Percentiles rank a stretch among this genome's conserved stretches.
Evolutionary conservation across 164 flowering plant species (phyloP).

Genomic region (Sextonia rubra): DNA sequence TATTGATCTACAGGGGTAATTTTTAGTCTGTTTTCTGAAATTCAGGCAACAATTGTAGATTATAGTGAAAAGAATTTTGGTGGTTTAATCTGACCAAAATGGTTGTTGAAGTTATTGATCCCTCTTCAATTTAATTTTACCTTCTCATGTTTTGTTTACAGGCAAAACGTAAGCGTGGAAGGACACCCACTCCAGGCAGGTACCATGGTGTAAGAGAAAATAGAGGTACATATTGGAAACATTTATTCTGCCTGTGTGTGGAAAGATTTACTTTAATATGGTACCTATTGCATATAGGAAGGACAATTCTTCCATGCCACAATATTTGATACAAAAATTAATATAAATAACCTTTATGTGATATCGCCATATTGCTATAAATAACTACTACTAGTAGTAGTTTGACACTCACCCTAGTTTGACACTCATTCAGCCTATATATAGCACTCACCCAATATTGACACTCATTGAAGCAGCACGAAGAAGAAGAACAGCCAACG

Average conservation of each 20-base stretch:
- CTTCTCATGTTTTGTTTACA: slow-evolving; percentile 18
- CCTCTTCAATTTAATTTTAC: background rate
- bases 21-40: background rate
- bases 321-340: background rate
- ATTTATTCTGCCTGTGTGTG: background rate
- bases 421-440: too few relatives aligned
- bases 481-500: too few relatives aligned
- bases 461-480: too few relatives aligned
- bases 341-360: too few relatives aligned
- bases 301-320: background rate
- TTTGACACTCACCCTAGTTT: too few relatives aligned
- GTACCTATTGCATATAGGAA: background rate
- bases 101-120: background rate
- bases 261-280: background rate
- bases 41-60: background rate
- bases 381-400: too few relatives aligned
- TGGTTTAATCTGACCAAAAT: background rate
- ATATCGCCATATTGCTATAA: too few relatives aligned
- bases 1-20: slow-evolving; percentile 2
- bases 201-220: slow-evolving; percentile 40
- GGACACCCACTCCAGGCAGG: slow-evolving; percentile 69
- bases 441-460: too few relatives aligned
- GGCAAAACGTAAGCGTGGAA: slow-evolving; percentile 61
- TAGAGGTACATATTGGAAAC: slow-evolving; percentile 32
- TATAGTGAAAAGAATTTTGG: background rate